Evolutionary conservation across 192 early-diverging fungal species (phyloP).

Genomic region (Rhizophagus clarus): DNA sequence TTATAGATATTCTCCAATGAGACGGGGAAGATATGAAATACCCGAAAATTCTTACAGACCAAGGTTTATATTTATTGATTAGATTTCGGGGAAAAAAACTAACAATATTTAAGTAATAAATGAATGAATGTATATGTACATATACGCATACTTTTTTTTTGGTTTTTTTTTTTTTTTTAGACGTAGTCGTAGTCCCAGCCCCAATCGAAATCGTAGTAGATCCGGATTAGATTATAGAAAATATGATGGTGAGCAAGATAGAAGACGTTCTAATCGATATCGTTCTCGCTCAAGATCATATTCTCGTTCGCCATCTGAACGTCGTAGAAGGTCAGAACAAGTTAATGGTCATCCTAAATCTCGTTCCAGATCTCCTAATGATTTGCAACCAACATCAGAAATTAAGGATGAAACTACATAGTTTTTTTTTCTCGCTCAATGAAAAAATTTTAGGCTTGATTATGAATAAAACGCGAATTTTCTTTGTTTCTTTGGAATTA

Average conservation of each 20-base stretch:
- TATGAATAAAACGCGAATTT: neutral
- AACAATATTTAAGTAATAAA: too few relatives aligned
- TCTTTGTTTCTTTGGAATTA: neutral
- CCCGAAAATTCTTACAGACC: slow-evolving; percentile 22
- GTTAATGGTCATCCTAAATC: slow-evolving; percentile 28
- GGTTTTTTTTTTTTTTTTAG: neutral
- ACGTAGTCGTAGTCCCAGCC: slow-evolving; percentile 19
- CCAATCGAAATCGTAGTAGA: slow-evolving; percentile 4
- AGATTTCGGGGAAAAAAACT: neutral
- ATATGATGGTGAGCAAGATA: slow-evolving; percentile 19
- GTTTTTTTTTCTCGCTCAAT: neutral
- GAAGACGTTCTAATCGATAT: neutral
- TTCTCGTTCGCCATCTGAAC: slow-evolving; percentile 7
- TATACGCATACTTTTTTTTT: neutral
- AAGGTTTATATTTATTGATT: neutral
- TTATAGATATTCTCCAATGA: neutral
- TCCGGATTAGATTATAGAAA: neutral
- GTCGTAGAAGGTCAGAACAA: slow-evolving; percentile 15
- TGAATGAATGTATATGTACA: too few relatives aligned
- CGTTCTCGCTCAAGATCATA: slow-evolving; percentile 17
- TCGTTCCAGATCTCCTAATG: slow-evolving; percentile 7
- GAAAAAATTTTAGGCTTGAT: too few relatives aligned
- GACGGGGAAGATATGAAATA: neutral
- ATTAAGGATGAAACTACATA: neutral
- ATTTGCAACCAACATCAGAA: neutral